phyloP scores from a whole-genome alignment of 192 early-diverging fungal species.

The Backusella luteola region DNA sequence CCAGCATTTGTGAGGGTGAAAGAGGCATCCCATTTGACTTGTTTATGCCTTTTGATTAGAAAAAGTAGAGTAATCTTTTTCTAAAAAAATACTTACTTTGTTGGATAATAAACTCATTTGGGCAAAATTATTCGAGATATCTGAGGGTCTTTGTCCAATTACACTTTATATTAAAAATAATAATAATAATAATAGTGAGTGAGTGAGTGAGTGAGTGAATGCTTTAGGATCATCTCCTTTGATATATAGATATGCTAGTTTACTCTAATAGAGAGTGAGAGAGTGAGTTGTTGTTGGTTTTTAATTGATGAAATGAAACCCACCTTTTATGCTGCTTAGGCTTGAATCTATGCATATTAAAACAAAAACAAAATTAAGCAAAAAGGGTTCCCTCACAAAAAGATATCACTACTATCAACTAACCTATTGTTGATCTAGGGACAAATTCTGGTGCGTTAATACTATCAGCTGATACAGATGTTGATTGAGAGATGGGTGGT shows the following conservation, averaged over 20 bases:
- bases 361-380: background rate
- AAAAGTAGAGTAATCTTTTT: background rate
- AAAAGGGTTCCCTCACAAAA: background rate
- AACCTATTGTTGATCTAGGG: slow-evolving; percentile 43
- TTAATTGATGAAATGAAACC: background rate
- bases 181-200: background rate
- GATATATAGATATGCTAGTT: background rate
- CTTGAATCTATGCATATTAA: background rate
- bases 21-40: slow-evolving; percentile 7
- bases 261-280: background rate
- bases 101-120: slow-evolving; percentile 17
- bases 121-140: slow-evolving; percentile 10
- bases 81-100: slow-evolving; percentile 16
- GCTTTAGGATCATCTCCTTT: background rate
- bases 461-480: slow-evolving; percentile 49
- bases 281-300: background rate
- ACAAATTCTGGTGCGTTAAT: slow-evolving; percentile 59
- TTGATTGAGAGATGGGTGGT: slow-evolving; percentile 18
- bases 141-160: background rate
- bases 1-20: slow-evolving; percentile 20
- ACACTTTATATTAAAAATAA: background rate
- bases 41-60: background rate
- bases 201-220: background rate
- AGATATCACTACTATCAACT: background rate
- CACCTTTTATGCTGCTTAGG: background rate